Conservation (phyloP, 441 rosid species). For the Populus hybrid region DNA sequence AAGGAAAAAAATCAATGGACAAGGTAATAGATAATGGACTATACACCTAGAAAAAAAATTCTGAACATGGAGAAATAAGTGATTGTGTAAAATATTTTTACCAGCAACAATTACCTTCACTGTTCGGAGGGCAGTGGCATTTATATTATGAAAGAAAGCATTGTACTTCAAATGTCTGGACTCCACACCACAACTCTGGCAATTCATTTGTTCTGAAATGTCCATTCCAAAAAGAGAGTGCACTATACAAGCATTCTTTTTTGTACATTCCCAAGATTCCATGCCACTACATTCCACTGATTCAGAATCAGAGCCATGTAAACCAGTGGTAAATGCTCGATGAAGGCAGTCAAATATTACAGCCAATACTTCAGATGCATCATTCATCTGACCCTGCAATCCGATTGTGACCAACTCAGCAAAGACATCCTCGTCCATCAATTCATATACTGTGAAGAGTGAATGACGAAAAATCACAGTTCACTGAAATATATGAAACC, state of each 20-base stretch:
- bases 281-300: constrained; percentile 56
- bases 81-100: neutral
- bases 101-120: constrained; percentile 55
- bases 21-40: neutral
- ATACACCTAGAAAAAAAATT: neutral
- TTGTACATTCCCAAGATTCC: constrained; percentile 85
- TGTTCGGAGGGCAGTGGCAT: constrained; percentile 88
- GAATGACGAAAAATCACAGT: neutral
- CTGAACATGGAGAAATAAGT: neutral
- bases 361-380: constrained; percentile 92
- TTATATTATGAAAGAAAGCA: constrained; percentile 88
- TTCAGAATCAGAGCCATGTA: constrained; percentile 56
- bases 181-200: constrained; percentile 76
- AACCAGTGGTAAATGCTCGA: constrained; percentile 64
- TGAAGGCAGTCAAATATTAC: constrained; percentile 94
- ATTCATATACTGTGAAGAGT: neutral
- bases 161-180: constrained; percentile 91
- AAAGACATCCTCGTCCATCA: neutral
- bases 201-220: constrained; percentile 74
- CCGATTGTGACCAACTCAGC: constrained; percentile 18
- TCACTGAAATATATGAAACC: constrained; percentile 5
- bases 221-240: too few relatives aligned
- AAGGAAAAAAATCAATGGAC: constrained; percentile 10
- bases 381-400: constrained; percentile 95
- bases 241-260: constrained; percentile 49